A percentile compares a stretch with the other conserved stretches of the same genome.
phyloP scores from a whole-genome alignment of 225 moss, liverwort and hornwort species.

The Anthoceros angustus region DNA sequence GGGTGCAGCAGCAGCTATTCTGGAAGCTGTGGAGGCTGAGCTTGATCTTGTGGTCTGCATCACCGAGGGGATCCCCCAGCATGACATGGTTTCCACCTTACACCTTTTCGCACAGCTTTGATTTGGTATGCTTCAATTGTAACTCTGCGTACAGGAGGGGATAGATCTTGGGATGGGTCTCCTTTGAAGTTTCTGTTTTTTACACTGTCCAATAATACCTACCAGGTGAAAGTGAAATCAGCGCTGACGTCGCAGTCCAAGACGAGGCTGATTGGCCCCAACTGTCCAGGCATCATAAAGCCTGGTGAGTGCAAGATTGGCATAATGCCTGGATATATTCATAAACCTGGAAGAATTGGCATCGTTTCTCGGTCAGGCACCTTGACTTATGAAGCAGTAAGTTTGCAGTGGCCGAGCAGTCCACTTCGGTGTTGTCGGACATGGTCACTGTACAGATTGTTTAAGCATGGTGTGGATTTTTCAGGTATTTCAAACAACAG shows the following conservation, averaged over 20 bases:
- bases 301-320: constrained; percentile 57
- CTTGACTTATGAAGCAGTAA: constrained; percentile 52
- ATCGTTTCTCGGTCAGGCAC: constrained; percentile 54
- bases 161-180: too few species aligned
- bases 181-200: too few species aligned
- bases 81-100: constrained; percentile 29
- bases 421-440: neutral
- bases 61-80: constrained; percentile 52
- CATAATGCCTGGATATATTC: constrained; percentile 53
- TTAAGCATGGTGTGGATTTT: too few species aligned
- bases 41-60: constrained; percentile 46
- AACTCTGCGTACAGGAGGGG: too few species aligned
- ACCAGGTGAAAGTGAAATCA: constrained; percentile 35
- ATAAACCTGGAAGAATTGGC: constrained; percentile 40
- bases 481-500: constrained; percentile 77
- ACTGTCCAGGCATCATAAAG: constrained; percentile 50
- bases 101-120: neutral
- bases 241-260: constrained; percentile 33
- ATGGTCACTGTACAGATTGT: too few species aligned
- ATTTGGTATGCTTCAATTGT: neutral
- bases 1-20: constrained; percentile 28
- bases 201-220: too few species aligned
- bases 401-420: constrained; percentile 9
- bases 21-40: constrained; percentile 48
- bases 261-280: constrained; percentile 40